Conservation (phyloP, 805 yeast genomes). For the Monosporozyma siamensis region DNA sequence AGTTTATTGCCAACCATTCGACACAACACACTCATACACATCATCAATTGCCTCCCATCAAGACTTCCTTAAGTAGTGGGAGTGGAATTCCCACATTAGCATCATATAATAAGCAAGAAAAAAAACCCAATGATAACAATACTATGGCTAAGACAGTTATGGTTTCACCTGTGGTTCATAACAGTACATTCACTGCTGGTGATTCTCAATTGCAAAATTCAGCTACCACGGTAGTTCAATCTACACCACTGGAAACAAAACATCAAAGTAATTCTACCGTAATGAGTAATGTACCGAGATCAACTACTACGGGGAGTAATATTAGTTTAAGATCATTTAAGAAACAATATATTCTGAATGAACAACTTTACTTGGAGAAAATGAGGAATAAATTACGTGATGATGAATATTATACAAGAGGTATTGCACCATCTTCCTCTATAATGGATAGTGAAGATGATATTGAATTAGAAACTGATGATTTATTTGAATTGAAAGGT, state of each 20-base stretch:
- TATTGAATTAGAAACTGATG: conserved; percentile 5
- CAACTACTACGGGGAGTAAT: conserved; percentile 1
- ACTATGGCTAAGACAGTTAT: neutral
- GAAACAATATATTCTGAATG: conserved; percentile 41
- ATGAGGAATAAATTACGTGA: conserved; percentile 53
- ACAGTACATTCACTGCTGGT: neutral
- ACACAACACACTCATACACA: neutral
- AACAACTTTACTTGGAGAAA: conserved; percentile 53
- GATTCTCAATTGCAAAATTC: neutral
- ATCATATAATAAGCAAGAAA: neutral
- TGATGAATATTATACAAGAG: conserved; percentile 60
- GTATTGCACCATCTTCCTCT: conserved; percentile 35
- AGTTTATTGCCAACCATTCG: conserved; percentile 1
- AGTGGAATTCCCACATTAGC: conserved; percentile 2
- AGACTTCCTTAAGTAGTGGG: conserved; percentile 2
- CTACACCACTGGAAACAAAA: neutral
- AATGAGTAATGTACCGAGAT: neutral
- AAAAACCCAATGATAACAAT: neutral
- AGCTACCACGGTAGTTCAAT: neutral
- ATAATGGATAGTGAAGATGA: conserved; percentile 25
- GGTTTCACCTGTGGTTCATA: conserved; percentile 3
- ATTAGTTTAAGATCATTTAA: conserved; percentile 12
- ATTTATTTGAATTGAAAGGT: conserved; percentile 14
- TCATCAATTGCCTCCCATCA: conserved; percentile 3
- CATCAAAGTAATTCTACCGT: neutral